Conservation (phyloP, 805 yeast species). For the Candida insectorum region DNA sequence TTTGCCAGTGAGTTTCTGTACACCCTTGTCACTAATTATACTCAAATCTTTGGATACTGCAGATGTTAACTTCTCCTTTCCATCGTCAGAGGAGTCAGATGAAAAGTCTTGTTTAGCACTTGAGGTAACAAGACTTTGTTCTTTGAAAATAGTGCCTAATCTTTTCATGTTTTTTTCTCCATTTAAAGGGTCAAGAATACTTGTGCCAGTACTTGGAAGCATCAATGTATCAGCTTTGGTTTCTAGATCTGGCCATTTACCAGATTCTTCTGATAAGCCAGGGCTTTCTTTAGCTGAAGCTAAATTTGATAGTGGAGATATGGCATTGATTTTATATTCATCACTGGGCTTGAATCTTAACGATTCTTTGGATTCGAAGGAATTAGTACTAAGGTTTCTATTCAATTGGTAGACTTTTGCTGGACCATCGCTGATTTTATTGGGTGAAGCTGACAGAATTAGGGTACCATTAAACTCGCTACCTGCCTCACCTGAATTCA, state of each 20-base stretch:
- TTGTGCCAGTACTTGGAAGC: background rate
- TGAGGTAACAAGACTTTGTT: conserved; percentile 12
- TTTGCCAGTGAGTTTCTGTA: no score
- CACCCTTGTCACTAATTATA: no score
- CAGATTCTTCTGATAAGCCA: background rate
- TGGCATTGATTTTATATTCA: background rate
- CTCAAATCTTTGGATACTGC: no score
- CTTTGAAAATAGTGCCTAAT: conserved; percentile 13
- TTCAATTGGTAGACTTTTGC: no score
- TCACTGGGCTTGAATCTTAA: no score
- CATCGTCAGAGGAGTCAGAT: no score
- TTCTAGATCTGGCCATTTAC: background rate
- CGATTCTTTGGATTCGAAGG: no score
- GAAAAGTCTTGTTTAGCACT: no score
- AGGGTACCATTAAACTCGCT: conserved; percentile 18
- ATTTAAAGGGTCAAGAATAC: conserved; percentile 15
- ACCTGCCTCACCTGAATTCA: conserved; percentile 10
- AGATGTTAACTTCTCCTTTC: no score
- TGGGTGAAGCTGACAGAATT: conserved; percentile 13
- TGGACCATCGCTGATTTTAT: no score
- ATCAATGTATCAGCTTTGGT: background rate
- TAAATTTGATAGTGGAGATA: conserved; percentile 1
- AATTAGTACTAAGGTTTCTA: no score
- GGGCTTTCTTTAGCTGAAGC: background rate
- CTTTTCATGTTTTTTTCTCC: conserved; percentile 3